phyloP scores from a whole-genome alignment of 257 asterid genomes.

The Rhazya stricta region DNA sequence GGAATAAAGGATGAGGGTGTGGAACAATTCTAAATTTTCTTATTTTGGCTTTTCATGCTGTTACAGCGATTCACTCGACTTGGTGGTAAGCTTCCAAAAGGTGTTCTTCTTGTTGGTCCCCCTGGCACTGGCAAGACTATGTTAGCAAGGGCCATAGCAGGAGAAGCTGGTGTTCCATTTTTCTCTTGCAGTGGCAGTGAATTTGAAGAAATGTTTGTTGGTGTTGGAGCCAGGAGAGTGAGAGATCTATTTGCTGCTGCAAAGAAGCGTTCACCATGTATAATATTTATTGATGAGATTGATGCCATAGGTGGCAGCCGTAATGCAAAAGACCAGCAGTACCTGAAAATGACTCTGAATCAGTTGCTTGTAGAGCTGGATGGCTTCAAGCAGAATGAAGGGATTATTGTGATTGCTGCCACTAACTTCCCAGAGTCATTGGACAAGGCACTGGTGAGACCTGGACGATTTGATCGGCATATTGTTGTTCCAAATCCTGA shows the following conservation, averaged over 20 bases:
- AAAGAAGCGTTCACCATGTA: constrained; percentile 89
- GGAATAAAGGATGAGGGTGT: neutral
- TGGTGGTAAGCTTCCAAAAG: constrained; percentile 98
- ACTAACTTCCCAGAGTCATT: constrained; percentile 87
- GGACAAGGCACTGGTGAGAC: constrained; percentile 94
- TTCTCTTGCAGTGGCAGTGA: constrained; percentile 98
- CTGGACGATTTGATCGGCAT: constrained; percentile 90
- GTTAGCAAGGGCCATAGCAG: constrained; percentile 98
- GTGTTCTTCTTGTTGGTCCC: constrained; percentile 91
- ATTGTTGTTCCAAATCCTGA: constrained; percentile 97
- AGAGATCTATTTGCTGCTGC: constrained; percentile 92
- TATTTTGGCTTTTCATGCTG: constrained; percentile 23
- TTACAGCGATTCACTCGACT: constrained; percentile 87
- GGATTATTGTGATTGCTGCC: constrained; percentile 90
- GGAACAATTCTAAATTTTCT: constrained; percentile 14
- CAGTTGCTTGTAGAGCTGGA: constrained; percentile 94
- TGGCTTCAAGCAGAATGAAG: constrained; percentile 95
- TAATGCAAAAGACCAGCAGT: constrained; percentile 86
- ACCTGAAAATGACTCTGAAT: constrained; percentile 89
- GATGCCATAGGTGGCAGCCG: constrained; percentile 98
- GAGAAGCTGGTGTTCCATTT: constrained; percentile 97
- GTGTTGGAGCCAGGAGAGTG: constrained; percentile 97
- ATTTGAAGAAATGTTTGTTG: constrained; percentile 97
- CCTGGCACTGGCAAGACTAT: constrained; percentile 98
- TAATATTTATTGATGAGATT: constrained; percentile 82